Base-by-base conservation (phyloP, 176 grass and related monocot species). In the Musa beccarii region DNA sequence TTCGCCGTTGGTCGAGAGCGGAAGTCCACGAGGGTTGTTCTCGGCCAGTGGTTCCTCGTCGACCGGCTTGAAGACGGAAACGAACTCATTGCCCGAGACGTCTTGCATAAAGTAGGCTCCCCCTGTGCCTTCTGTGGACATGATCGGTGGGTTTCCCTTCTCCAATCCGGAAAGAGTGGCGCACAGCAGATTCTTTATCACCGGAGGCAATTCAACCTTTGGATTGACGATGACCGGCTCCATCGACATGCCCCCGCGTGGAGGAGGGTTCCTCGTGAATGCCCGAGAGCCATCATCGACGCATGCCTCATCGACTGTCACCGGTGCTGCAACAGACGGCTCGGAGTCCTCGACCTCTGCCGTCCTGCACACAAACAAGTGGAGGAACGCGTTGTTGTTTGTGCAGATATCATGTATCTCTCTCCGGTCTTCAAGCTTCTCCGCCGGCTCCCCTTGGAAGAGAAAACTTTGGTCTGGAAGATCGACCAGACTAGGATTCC, bases 101-200 rank as follows among this genome's bases (percentile, higher is more conserved):
- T 66, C 63, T 24, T 66, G 63, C 63, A 66, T 66, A 66, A 66
- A 28, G 10, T 66, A 66, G 11, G 63, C 63, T 66, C 63, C 63
- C 21, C 63, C 63, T 24, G 63, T 66, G 4, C 63, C 63, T 66
- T 66, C 63, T 10, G 22, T 12, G 5, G 63, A 66, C 21, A 66
- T 66, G 6, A 66, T 66, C 12, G 63, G 63, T 66, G 22, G 63
- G 16, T 66, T 24, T 24, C 63, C 63, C 21, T 66, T 66, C 63
- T 66, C 20, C 63, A 66, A 66, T 66, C 63, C 63, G 5, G 63
- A 66, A 24, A 24, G 22, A 66, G n/a, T 12, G 28, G 63, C n/a
- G 28, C 11, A 0, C 22, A 66, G n/a, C 4, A 66, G 63, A 12
- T 66, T 22, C 22, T 11, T 24, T n/a, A 66, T 66, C 9, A 66